Base-by-base conservation (phyloP, 2,329 filamentous ascomycete genomes). In the Cercospora janseana region DNA sequence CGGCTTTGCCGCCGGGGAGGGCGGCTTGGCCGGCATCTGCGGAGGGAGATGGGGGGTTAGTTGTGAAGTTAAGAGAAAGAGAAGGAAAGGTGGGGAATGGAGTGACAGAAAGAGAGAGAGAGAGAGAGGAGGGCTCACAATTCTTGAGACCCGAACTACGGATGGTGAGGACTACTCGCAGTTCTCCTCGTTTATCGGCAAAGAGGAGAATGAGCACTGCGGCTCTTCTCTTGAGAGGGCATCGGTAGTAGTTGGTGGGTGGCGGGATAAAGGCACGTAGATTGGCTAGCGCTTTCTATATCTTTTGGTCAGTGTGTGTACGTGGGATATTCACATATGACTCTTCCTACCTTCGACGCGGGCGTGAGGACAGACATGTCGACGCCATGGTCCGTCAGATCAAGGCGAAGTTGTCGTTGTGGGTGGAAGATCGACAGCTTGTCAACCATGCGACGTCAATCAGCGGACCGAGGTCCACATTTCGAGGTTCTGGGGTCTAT, bases 141-240 rank as follows among this genome's bases (percentile, higher is more conserved):
- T 77, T 81, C 63, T 75, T 79, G 52, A 84, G 66, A 23, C 76
- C 79, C 46, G 75, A 76, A 38, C 79, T 77, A 51, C 81, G 74
- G 66, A 84, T 82, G 3, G 81, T 85, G 45, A 85, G 72, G 12
- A 84, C 79, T 7, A 83, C 79, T 54, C 78, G 80, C 52, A 97
- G 73, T 59, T 95, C 87, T 31, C 92, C 92, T 55, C 79, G 76
- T 34, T 80, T 79, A 69, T 96, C 92, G 27, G 90, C 88, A 67
- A 93, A 96, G 1, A 97, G 79, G 45, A 97, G 78, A 41, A 97
- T 79, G 46, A 97, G 73, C 31, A 97, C 92, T 18, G 92, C 91
- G 10, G 92, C 92, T 58, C 90, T 82, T 55, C 88, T 81, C 10
- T 72, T 75, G 6, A 82, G 63, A 1, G 81, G 81, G 32, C 81